Evolutionary conservation across 371 early-diverging fungal genomes (phyloP).

Genomic region (Mucor velutinosus): DNA sequence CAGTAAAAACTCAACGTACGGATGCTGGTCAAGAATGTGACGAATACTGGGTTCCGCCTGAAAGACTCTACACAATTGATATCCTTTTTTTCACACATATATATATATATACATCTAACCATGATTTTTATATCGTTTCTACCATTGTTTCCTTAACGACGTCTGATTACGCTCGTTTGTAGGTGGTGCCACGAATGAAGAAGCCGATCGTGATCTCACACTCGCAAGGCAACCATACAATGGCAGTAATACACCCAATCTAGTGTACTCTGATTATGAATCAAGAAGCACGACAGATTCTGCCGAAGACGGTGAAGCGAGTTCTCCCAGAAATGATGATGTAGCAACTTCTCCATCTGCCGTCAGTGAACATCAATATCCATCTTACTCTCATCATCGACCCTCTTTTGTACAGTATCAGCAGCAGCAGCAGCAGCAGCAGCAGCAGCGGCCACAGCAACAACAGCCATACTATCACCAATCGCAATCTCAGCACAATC

Average conservation of each 20-base stretch:
- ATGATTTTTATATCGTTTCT: not conserved
- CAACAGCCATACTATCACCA: constrained; percentile 7
- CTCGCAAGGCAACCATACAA: constrained; percentile 33
- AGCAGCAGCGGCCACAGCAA: not conserved
- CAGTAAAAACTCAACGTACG: constrained; percentile 2
- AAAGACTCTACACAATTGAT: constrained; percentile 31
- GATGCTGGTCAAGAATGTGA: constrained; percentile 16
- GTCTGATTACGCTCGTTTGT: constrained; percentile 33
- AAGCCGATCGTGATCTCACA: constrained; percentile 26
- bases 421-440: not conserved
- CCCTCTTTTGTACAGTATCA: not conserved
- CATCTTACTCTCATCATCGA: not conserved
- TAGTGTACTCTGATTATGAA: constrained; percentile 34
- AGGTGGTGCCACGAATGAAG: constrained; percentile 31
- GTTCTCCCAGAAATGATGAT: constrained; percentile 12
- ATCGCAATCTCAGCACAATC: not conserved
- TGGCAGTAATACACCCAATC: constrained; percentile 26
- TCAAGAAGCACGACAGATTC: constrained; percentile 33
- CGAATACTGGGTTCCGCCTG: constrained; percentile 34
- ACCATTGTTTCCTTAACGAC: constrained; percentile 17
- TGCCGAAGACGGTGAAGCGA: constrained; percentile 14
- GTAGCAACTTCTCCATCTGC: constrained; percentile 6
- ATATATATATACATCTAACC: not conserved
- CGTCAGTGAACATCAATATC: not conserved
- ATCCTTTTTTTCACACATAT: constrained; percentile 26